Base-by-base conservation (phyloP, 148 eudicot species). In the Rhododendron griersonianum region DNA sequence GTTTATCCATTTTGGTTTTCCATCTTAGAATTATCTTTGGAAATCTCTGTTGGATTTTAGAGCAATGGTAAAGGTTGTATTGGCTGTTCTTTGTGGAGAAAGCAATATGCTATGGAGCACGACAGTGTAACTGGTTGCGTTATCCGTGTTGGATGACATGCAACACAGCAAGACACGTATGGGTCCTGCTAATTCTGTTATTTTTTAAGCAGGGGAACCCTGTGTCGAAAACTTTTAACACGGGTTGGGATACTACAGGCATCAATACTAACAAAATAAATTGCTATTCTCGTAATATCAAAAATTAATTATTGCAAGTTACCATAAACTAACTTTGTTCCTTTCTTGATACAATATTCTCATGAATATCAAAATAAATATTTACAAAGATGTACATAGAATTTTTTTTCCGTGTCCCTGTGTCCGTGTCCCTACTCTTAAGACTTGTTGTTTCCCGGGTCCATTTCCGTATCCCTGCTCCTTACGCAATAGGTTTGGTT, bases 61-160 rank as follows among this genome's bases (percentile, higher is more conserved):
- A 59, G 75, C 15, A 19, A 65, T 5, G 30, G 11, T 11, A 28
- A 85, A 23, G 44, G 25, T 14, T 82, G 67, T 63, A 61, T 50
- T 11, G 78, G 39, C 57, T 41, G 30, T 69, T 61, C 61, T 74
- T 84, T 83, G 76, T 39, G 80, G 28, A 61, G 28, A 81, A 83
- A 25, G 55, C 35, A n/a, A 65, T 23, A 39, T 21, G 33, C 74
- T 67, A 67, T 67, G 30, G 10, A 25, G 74, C 30, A 25, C 33
- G 3, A 65, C 71, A 65, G 71, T n/a, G 28, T 8, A 23, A 65
- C 71, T 65, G 71, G 30, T 67, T 8, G 5, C 1, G 35, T n/a
- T 67, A 67, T 67, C 33, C 3, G 4, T 67, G 33, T 67, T 1
- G 73, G 73, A 67, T 2, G 0, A 28, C 75, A 69, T 13, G 16